Evolutionary conservation across 345 rosid genomes (phyloP).

Genomic region (Carallia brachiata): DNA sequence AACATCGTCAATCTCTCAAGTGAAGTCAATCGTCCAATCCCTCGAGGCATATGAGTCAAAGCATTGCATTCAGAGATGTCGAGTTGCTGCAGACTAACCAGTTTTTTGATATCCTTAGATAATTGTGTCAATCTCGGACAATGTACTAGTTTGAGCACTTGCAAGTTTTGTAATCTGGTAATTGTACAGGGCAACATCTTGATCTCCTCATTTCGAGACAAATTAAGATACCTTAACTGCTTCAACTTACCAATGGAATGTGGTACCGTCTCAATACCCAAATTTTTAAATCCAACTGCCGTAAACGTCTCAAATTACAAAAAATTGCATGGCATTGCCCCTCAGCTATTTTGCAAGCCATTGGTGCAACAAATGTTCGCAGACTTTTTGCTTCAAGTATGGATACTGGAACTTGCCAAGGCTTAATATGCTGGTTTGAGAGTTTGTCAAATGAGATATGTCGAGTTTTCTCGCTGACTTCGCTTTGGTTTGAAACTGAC

Average conservation of each 20-base stretch:
- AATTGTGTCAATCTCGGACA: neutral
- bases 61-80: neutral
- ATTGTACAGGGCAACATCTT: neutral
- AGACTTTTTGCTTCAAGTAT: neutral
- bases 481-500: accelerated
- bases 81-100: conserved; percentile 12
- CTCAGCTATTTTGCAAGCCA: neutral
- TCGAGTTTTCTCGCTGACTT: neutral
- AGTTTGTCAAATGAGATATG: conserved; percentile 8
- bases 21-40: conserved; percentile 23
- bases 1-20: neutral
- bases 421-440: no score
- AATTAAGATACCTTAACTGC: conserved; percentile 24
- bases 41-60: conserved; percentile 22
- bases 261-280: conserved; percentile 15
- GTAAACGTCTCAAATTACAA: neutral
- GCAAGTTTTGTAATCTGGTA: conserved; percentile 14
- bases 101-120: conserved; percentile 7
- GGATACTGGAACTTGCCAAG: neutral
- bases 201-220: neutral
- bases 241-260: conserved; percentile 14
- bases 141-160: neutral
- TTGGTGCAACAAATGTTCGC: conserved; percentile 8
- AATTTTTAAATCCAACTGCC: no score
- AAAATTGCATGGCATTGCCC: no score